Base-by-base conservation (phyloP, 23 red algal genomes). In the Chondrus crispus region DNA sequence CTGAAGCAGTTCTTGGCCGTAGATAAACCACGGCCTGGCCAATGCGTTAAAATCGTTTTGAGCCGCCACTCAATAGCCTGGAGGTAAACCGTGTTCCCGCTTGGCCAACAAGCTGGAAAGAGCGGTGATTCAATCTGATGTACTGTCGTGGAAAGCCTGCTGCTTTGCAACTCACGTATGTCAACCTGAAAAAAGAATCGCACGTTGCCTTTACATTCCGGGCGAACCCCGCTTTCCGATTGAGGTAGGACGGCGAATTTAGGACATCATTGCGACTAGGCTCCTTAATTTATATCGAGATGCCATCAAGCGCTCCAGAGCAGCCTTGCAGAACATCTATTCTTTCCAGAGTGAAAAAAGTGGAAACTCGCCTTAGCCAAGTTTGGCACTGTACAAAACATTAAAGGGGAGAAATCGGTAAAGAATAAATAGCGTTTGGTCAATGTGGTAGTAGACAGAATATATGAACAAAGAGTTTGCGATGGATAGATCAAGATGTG, bases 131-230 rank as follows among this genome's bases (percentile, higher is more conserved):
- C 50, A 11, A 58, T 62, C 57, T 6, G 80, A 24, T 33, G 80
- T 84, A 18, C 3, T 52, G 28, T 6, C 62, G 80, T 38, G 80
- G 43, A 14, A 53, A 84, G 1, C 80, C 80, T 37, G 80, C 30
- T 1, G 51, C 57, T 22, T 62, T 20, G 29, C 80, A 84, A 39
- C 50, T 62, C 3, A 62, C 30, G 18, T 62, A 84, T 39, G 46
- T 84, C 5, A 84, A 84, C 24, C 80, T 32, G 30, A 62, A 66
- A n/a, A 38, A 39, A 12, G 80, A 84, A 42, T 64, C 80, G 28
- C 48, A 84, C 80, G 44, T 58, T 36, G 41, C 46, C 13, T 40
- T 24, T 30, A 84, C 22, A 11, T 84, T 84, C 33, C 57, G 80
- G 39, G 80, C 80, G 41, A 62, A 66, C 33, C 51, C 40, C 11